Evolutionary conservation across 1,284 basidiomycete species (phyloP).

Genomic region (Ceratobasidium theobromae): DNA sequence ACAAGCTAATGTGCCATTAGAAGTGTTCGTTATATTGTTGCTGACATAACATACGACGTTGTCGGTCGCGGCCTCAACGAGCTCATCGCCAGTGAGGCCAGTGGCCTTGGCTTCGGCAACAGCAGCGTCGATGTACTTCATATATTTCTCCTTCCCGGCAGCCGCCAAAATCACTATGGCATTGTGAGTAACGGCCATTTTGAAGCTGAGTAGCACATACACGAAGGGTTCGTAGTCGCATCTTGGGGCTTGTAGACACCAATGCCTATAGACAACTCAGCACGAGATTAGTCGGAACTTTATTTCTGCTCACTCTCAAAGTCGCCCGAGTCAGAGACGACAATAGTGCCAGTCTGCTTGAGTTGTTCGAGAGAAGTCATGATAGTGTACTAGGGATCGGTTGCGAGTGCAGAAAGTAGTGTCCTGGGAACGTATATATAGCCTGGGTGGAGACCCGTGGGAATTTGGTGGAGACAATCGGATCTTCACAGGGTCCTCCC

Average conservation of each 20-base stretch:
- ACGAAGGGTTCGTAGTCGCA: slow-evolving; percentile 93
- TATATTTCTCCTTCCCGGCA: slow-evolving; percentile 86
- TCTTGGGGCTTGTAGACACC: slow-evolving; percentile 92
- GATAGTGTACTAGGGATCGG: slow-evolving; percentile 37
- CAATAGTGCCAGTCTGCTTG: slow-evolving; percentile 88
- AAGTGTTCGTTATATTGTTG: slow-evolving; percentile 38
- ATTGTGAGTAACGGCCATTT: not conserved
- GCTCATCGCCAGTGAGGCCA: slow-evolving; percentile 68
- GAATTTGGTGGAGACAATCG: slow-evolving; percentile 16
- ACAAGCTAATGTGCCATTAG: slow-evolving; percentile 63
- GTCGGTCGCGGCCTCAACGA: slow-evolving; percentile 80
- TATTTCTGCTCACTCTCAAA: slow-evolving; percentile 63
- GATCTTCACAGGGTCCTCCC: slow-evolving; percentile 14
- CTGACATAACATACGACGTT: slow-evolving; percentile 63
- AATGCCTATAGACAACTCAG: slow-evolving; percentile 57
- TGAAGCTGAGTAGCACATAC: slow-evolving; percentile 36
- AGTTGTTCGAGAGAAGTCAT: slow-evolving; percentile 90
- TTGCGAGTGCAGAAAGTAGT: slow-evolving; percentile 1
- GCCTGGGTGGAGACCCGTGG: slow-evolving; percentile 12
- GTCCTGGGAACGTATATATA: slow-evolving; percentile 21
- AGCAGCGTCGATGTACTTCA: slow-evolving; percentile 81
- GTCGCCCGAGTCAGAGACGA: slow-evolving; percentile 92
- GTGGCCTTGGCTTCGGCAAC: slow-evolving; percentile 81
- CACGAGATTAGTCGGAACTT: not conserved
- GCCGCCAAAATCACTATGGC: slow-evolving; percentile 78